These are phyloP conservation scores for Emergomyces africanus DNA, from an alignment of 2,329 filamentous ascomycete species.

Conservation along the genomic window DNA sequence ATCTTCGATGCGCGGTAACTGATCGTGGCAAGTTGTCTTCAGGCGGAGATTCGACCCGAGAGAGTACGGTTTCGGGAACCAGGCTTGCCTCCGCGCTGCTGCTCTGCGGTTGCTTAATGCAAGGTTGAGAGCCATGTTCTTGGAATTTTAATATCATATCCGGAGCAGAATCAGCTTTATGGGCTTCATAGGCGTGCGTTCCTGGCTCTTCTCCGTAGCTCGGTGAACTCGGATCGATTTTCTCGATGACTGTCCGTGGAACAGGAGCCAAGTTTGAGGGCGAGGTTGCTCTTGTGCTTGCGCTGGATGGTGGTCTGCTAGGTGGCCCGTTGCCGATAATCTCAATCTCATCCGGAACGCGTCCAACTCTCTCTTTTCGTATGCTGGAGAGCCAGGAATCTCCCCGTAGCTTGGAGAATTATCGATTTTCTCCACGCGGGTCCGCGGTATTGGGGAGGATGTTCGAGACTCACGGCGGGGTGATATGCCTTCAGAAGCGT, in stretches of 20 bases:
- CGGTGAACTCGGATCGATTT: constrained; percentile 43
- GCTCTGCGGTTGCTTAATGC: not conserved
- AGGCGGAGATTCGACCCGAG: constrained; percentile 30
- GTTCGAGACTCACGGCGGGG: constrained; percentile 28
- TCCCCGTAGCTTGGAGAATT: constrained; percentile 46
- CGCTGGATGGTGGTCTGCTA: constrained; percentile 28
- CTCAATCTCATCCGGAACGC: constrained; percentile 52
- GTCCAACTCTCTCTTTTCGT: constrained; percentile 44
- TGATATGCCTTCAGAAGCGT: constrained; percentile 45
- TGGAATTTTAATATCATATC: constrained; percentile 41
- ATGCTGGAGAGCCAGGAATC: constrained; percentile 48
- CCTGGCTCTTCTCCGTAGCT: constrained; percentile 51
- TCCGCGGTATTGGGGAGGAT: constrained; percentile 45
- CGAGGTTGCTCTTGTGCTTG: constrained; percentile 33
- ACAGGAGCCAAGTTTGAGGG: constrained; percentile 42
- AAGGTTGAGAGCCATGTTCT: constrained; percentile 9
- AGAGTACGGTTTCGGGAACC: constrained; percentile 33
- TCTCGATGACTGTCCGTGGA: constrained; percentile 49
- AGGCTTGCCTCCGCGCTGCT: constrained; percentile 4
- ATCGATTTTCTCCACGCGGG: constrained; percentile 52
- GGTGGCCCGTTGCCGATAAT: constrained; percentile 37
- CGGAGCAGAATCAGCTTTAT: constrained; percentile 46
- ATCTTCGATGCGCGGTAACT: constrained; percentile 24
- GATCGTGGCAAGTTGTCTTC: constrained; percentile 15
- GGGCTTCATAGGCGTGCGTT: constrained; percentile 43